Evolutionary conservation across 805 yeast genomes (phyloP).

Genomic region (Starmerella cellae): DNA sequence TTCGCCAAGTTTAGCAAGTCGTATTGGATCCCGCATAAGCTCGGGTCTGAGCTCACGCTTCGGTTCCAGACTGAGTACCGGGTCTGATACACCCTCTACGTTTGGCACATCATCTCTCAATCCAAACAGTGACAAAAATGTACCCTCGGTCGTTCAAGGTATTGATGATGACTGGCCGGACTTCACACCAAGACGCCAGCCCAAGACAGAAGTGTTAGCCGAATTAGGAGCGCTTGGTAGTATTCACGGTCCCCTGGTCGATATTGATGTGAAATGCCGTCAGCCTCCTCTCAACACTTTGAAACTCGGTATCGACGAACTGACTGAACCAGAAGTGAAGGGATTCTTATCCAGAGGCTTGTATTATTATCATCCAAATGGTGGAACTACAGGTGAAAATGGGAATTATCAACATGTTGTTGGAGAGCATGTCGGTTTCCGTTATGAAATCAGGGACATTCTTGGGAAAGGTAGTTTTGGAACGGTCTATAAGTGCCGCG

Average conservation of each 20-base stretch:
- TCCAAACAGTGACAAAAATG: not conserved
- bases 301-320: not conserved
- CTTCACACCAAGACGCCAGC: slow-evolving; percentile 12
- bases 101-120: not conserved
- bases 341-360: slow-evolving; percentile 12
- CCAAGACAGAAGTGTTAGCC: slow-evolving; percentile 3
- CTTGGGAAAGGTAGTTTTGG: slow-evolving; percentile 81
- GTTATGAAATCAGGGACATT: slow-evolving; percentile 47
- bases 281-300: not conserved
- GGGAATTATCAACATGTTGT: slow-evolving; percentile 45
- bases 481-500: slow-evolving; percentile 53
- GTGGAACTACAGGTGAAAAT: slow-evolving; percentile 32
- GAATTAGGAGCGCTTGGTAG: slow-evolving; percentile 4
- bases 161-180: slow-evolving; percentile 14
- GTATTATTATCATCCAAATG: slow-evolving; percentile 5
- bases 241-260: slow-evolving; percentile 5
- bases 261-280: slow-evolving; percentile 6
- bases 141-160: not conserved
- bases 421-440: slow-evolving; percentile 63
- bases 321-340: slow-evolving; percentile 2
- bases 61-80: slow-evolving; percentile 9
- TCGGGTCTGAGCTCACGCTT: slow-evolving; percentile 5
- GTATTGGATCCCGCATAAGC: slow-evolving; percentile 11
- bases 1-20: slow-evolving; percentile 11
- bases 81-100: not conserved